Evolutionary conservation across 306 rosid genomes (phyloP), one percentile per base, ranked within the genome.

Genomic region (Acmispon strigosus): DNA sequence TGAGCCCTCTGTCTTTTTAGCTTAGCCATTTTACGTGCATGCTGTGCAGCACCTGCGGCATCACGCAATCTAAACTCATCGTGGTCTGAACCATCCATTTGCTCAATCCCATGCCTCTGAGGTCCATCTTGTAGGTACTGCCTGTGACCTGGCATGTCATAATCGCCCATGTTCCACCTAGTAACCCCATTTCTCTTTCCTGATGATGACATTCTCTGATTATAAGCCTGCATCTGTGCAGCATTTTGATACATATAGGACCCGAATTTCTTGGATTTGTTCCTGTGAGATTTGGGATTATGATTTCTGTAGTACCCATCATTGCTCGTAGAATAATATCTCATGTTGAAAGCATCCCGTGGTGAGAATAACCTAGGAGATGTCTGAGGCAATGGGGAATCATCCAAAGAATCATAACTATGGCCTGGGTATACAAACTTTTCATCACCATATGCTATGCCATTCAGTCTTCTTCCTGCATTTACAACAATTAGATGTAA

Each of bases 401-500:
- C 97, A 32, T 95, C 99, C 69, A 87, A 69, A 44, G 85, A 84
- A 74, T 91, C 96, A 43, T 86, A 87, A 73, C 48, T 75, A 61
- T 87, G 89, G 70, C 88, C 90, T 37, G 82, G 75, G 70, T 84
- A 86, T 20, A 60, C 77, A 75, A 84, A 56, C 70, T 64, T 91
- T 50, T 91, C 97, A 56, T 91, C 99, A 9, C 86, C 83, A 48
- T 52, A 75, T 15, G 85, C 79, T 52, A 70, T 83, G 43, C 91
- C 90, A 76, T 81, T 85, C 62, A 75, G 54, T 91, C 99, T 91
- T 78, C 92, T 85, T 76, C 96, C 97, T 95, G 96, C 50, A 47
- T 19, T 20, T 71, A 57, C 72, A 89, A 70, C 55, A 86, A 65
- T 49, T 12, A 57, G 51, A 72, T 63, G 55, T 70, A 52, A 76